Evolutionary conservation across 805 yeast species (phyloP), one percentile per base, ranked within the genome.

Genomic region (Zygoascus tannicola): DNA sequence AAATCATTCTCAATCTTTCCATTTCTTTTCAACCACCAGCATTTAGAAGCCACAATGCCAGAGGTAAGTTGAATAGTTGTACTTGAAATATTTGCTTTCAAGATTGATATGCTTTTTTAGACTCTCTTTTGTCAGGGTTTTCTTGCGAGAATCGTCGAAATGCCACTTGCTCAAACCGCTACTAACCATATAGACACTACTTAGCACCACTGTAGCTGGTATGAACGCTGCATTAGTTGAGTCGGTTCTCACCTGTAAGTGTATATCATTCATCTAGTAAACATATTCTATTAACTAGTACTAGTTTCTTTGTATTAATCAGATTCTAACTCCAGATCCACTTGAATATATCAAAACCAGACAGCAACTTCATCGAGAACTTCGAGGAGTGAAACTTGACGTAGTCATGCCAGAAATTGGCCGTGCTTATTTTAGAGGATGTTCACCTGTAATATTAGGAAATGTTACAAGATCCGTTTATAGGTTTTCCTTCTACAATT

Each of bases 401-500:
- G 8, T 33, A 8, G 32, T 19, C 5, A 10, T 39, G 12, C 38
- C 43, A 5, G 38, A 49, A 20, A 32, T 38, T 4, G 46, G 45
- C 26, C 38, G 52, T 26, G 57, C 56, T 19, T 49, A 56, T 38
- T 74, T 65, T 55, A 60, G 64, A 18, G 97, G 97, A 1, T 76
- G 85, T 53, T 74, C 83, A 41, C 85, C 94, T 0, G 62, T 86
- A 47, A 81, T 85, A 32, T 50, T 78, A 0, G 96, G 96, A 3
- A 78, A 79, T 47, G 71, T 85, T 0, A 55, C 79, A 43, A 88
- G 87, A 61, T 80, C 94, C 3, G 69, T 76, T 4, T 74, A 86
- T 4, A 65, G 97, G 45, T 78, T 88, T 55, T 66, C 79, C 21
- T 73, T 81, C 40, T 90, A 84, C 66, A 83, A 85, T 50, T 75